Evolutionary conservation across 148 eudicot species (phyloP), one percentile per base, ranked within the genome.

Genomic region (Chenopodium quinoa): DNA sequence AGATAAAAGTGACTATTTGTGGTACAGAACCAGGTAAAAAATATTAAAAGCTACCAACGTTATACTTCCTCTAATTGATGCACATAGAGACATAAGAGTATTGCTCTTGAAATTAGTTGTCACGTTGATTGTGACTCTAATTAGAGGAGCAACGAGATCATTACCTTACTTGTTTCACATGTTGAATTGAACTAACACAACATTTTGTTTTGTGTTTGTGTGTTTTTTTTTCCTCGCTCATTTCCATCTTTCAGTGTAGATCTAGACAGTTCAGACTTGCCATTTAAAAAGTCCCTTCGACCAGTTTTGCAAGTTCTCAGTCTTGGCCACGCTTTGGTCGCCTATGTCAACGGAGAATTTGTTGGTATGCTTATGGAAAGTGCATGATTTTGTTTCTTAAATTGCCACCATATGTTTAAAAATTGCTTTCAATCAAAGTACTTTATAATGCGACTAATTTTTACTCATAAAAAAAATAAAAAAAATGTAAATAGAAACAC

Each of bases 301-400:
- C 97, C 99, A 71, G 91, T 93, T 44, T 79, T 96, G 31, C 89
- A 91, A 50, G 68, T 92, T 60, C 86, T 90, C 46, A 90, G 90
- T 80, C 97, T 92, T 54, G 99, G 99, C 2, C 97, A 96, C 76
- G 88, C 92, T n/a, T 76, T 96, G 78, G n/a, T 82, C 34, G 92
- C 90, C 47, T 96, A 88, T 69, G 94, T 96, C 62, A 96, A 96
- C 66, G 98, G 94, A 4, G 80, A 90, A 71, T 94, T 79, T 27
- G 80, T 89, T 77, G 99, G 99, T 93, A 90, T 23, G 75, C 75
- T 67, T 66, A 4, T 1, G 8, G 7, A 64, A 64, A n/a, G 1
- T 20, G n/a, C 10, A 9, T 4, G 9, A 64, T 64, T 22, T 64
- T 64, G 25, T 7, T 25, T 10, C 2, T 66, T 66, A 20, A 13